Conservation (phyloP, 2,329 filamentous ascomycete genomes). For the Microcera coccophila region DNA sequence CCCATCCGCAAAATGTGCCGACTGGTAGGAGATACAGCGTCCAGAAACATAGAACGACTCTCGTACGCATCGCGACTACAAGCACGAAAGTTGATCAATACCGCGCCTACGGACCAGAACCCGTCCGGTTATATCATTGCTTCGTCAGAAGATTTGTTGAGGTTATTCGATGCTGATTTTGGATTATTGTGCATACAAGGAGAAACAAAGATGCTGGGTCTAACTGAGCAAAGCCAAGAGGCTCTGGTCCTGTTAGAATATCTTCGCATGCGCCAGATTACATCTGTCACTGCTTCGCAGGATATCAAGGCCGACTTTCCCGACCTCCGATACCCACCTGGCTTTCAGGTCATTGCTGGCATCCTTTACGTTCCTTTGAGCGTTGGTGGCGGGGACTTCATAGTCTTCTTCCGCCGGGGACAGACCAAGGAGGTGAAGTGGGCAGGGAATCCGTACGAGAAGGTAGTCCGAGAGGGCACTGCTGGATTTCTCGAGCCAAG, state of each 20-base stretch:
- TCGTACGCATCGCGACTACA: constrained; percentile 83
- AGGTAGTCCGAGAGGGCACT: constrained; percentile 67
- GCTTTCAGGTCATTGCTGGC: constrained; percentile 74
- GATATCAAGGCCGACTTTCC: constrained; percentile 75
- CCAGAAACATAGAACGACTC: constrained; percentile 79
- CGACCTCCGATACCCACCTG: constrained; percentile 73
- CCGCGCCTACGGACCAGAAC: constrained; percentile 73
- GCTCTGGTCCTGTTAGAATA: constrained; percentile 82
- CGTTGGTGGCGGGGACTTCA: constrained; percentile 73
- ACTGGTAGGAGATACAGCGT: constrained; percentile 79
- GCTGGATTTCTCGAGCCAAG: constrained; percentile 71
- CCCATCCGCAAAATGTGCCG: constrained; percentile 91
- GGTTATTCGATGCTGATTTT: constrained; percentile 82
- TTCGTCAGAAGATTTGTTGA: constrained; percentile 79
- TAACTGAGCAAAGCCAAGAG: constrained; percentile 73
- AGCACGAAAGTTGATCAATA: constrained; percentile 84
- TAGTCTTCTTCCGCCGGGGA: constrained; percentile 81
- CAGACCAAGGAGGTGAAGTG: constrained; percentile 75
- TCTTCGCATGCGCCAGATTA: constrained; percentile 69
- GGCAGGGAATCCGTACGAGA: constrained; percentile 85
- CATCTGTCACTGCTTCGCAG: constrained; percentile 72
- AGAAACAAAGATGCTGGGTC: constrained; percentile 83
- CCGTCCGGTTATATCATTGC: constrained; percentile 88
- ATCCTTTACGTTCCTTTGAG: constrained; percentile 79
- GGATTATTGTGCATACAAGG: constrained; percentile 78